These are phyloP conservation scores for Penicilliopsis zonata DNA, from an alignment of 495 filamentous ascomycete genomes.

Conservation along the genomic window DNA sequence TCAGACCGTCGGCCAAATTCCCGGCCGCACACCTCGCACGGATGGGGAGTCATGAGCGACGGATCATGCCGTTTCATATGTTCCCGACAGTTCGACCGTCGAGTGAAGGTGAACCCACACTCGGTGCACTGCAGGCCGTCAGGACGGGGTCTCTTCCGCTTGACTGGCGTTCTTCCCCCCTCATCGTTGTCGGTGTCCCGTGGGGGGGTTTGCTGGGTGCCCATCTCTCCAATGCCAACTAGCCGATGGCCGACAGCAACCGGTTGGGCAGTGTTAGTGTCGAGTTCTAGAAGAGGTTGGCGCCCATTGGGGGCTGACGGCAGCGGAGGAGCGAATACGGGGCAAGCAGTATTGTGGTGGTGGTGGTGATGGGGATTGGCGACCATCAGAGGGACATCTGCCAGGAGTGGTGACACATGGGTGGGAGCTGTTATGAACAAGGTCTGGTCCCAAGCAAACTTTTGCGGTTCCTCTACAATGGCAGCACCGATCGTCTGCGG, in stretches of 20 bases:
- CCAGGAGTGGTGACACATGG: no score
- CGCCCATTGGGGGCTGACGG: neutral
- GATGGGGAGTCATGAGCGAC: constrained; percentile 52
- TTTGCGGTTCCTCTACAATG: constrained; percentile 8
- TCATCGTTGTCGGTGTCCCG: constrained; percentile 4
- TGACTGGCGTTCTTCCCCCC: constrained; percentile 14
- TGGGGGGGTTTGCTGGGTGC: constrained; percentile 7
- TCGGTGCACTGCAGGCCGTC: constrained; percentile 57
- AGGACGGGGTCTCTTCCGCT: constrained; percentile 26
- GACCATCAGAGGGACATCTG: no score
- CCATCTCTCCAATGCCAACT: constrained; percentile 6
- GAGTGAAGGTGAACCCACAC: constrained; percentile 72
- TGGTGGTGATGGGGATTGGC: no score
- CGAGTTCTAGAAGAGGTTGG: constrained; percentile 1
- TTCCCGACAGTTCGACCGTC: constrained; percentile 82
- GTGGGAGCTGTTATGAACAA: no score
- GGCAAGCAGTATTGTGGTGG: no score
- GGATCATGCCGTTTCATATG: constrained; percentile 89
- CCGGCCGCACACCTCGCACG: constrained; percentile 47
- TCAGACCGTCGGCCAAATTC: constrained; percentile 61
- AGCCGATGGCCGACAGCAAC: neutral
- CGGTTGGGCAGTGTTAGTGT: constrained; percentile 1
- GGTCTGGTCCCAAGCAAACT: constrained; percentile 7
- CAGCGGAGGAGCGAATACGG: neutral
- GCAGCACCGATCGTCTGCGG: constrained; percentile 3